A percentile compares a stretch with the other conserved stretches of the same genome.
Conservation (phyloP, 306 rosid genomes). For the Lathyrus sativus region DNA sequence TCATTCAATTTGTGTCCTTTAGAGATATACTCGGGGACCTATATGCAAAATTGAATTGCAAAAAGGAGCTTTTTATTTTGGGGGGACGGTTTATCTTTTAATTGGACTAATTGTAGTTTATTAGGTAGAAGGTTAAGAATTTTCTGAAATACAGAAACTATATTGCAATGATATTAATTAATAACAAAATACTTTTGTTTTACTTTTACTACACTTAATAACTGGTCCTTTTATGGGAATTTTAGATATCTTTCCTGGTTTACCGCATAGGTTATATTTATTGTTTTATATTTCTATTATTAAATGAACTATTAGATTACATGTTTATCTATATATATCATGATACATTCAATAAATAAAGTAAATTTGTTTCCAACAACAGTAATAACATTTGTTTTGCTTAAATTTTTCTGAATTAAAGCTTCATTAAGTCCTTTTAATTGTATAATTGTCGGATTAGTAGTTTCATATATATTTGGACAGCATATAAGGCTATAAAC, state of each 20-base stretch:
- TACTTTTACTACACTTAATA: background rate
- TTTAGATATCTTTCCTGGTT: too few species aligned
- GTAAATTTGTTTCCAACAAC: background rate
- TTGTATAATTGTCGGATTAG: conserved; percentile 4
- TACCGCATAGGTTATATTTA: too few species aligned
- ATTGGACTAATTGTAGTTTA: conserved; percentile 5
- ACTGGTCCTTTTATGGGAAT: conserved; percentile 11
- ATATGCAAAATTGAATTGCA: conserved; percentile 20
- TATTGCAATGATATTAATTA: background rate
- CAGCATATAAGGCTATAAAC: conserved; percentile 4
- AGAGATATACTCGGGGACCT: conserved; percentile 15
- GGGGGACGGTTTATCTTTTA: background rate
- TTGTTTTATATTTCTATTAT: too few species aligned
- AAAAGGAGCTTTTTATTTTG: background rate
- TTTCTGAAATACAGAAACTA: conserved; percentile 11
- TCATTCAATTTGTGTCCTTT: conserved; percentile 4
- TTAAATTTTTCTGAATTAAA: background rate
- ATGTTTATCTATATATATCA: background rate
- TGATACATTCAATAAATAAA: conserved; percentile 17
- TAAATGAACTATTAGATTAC: background rate
- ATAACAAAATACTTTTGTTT: background rate
- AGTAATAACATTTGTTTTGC: conserved; percentile 12
- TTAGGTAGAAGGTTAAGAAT: background rate
- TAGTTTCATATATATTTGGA: conserved; percentile 6
- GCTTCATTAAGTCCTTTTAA: background rate